Evolutionary conservation across 140 eudicot genomes (phyloP).

Genomic region (Flaveria floridana): DNA sequence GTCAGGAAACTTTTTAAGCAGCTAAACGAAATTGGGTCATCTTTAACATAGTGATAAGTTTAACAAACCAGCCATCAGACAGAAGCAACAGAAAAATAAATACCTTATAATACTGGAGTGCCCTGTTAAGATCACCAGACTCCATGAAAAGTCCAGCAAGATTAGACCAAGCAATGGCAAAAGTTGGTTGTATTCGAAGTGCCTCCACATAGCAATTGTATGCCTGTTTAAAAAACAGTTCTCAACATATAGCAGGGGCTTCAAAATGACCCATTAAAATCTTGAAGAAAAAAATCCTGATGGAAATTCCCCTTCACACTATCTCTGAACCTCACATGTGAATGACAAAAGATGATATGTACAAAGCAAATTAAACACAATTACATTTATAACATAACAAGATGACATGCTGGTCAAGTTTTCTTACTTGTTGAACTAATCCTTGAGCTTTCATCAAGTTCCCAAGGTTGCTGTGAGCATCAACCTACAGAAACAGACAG

Average conservation of each 20-base stretch:
- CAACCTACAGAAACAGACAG: conserved; percentile 52
- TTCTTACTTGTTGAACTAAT: conserved; percentile 71
- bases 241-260: conserved; percentile 25
- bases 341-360: neutral
- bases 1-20: conserved; percentile 16
- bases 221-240: conserved; percentile 46
- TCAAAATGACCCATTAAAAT: conserved; percentile 17
- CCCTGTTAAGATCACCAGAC: conserved; percentile 78
- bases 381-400: conserved; percentile 11
- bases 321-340: neutral
- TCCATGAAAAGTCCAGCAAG: conserved; percentile 98
- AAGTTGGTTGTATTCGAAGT: conserved; percentile 84
- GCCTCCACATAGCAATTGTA: conserved; percentile 92
- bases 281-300: conserved; percentile 1
- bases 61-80: neutral
- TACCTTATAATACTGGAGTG: conserved; percentile 93
- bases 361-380: conserved; percentile 1
- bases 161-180: conserved; percentile 98
- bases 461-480: conserved; percentile 96
- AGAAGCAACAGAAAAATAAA: conserved; percentile 11
- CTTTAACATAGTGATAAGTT: neutral
- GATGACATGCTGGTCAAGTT: conserved; percentile 11
- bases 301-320: conserved; percentile 7
- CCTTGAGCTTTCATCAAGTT: conserved; percentile 99
- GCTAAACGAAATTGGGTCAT: conserved; percentile 1